These are phyloP conservation scores for Globisporangium irregulare DNA, from an alignment of 352 stramenopile genomes.

Conservation along the genomic window DNA sequence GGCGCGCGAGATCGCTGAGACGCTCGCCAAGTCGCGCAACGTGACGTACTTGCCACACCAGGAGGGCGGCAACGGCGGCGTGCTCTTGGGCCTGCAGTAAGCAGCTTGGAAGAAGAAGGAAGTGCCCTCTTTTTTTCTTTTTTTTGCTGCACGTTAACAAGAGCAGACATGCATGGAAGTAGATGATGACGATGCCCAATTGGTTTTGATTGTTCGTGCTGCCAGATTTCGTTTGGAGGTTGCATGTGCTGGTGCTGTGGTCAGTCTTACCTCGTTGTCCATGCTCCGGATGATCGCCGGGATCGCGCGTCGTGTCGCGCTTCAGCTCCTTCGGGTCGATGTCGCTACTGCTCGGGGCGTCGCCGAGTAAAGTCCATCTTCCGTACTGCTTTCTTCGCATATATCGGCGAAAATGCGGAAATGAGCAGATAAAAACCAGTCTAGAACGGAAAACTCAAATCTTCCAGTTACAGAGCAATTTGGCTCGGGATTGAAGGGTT, in stretches of 20 bases:
- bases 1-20: slow-evolving; percentile 99
- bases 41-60: slow-evolving; percentile 98
- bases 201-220: background rate
- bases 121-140: background rate
- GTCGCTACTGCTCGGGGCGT: background rate
- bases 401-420: too few species aligned
- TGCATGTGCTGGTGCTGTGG: background rate
- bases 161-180: background rate
- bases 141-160: slow-evolving; percentile 1
- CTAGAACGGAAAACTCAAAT: too few species aligned
- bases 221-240: background rate
- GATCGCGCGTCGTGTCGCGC: slow-evolving; percentile 10
- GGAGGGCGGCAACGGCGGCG: slow-evolving; percentile 76
- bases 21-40: slow-evolving; percentile 96
- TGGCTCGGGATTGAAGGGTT: too few species aligned
- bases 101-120: background rate
- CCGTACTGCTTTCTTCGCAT: background rate
- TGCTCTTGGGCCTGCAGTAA: slow-evolving; percentile 85
- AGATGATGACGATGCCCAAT: background rate
- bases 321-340: slow-evolving; percentile 10
- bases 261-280: background rate
- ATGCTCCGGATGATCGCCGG: slow-evolving; percentile 2
- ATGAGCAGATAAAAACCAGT: too few species aligned
- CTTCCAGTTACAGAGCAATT: too few species aligned
- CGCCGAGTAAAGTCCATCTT: background rate